Base-by-base conservation (phyloP, 495 filamentous ascomycete species). In the Xanthoparmelia taractica region DNA sequence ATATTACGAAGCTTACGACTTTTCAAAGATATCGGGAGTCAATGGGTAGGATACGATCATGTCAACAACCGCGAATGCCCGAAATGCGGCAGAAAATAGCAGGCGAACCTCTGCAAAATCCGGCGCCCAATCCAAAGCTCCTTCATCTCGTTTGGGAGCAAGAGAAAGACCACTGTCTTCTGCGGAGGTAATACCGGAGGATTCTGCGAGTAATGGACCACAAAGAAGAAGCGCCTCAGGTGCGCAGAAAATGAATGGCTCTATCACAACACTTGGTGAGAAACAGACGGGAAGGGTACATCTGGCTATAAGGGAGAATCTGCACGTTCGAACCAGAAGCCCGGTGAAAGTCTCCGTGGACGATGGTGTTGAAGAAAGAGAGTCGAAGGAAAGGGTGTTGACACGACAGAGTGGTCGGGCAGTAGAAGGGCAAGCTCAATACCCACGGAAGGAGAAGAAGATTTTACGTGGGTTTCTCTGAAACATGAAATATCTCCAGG, bases 261-360 rank as follows among this genome's bases (percentile, higher is more conserved):
- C 48, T 17, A 60, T 58, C n/a, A 45, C 38, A 48, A 65, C n/a
- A 23, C 58, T 55, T 29, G 63, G 67, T 27, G 72, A 73, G 59
- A 63, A 74, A 57, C 65, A 73, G 34, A 76, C 67, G 17, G 83
- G 83, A 72, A 83, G 78, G 66, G 69, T 74, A 33, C 79, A 83
- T 61, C 73, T 88, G 57, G 86, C 87, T 15, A 86, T 83, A 11
- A 81, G 80, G 66, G 87, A 91, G 65, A 86, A 80, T 50, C 66
- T 86, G 56, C 82, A 84, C 17, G 74, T 81, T 66, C 79, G 85
- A 63, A 80, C 82, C 25, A 80, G 80, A 70, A 91, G 87, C 67
- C 84, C 88, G 10, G 79, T 86, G 59, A 86, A 87, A 72, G 79
- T 83, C 48, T 71, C 81, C 2, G 67, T 74, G 29, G 80, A 73